A percentile compares a stretch with the other conserved stretches of the same genome.
phyloP scores from a whole-genome alignment of 2,329 filamentous ascomycete genomes.

The Arthrobotrys entomopaga region DNA sequence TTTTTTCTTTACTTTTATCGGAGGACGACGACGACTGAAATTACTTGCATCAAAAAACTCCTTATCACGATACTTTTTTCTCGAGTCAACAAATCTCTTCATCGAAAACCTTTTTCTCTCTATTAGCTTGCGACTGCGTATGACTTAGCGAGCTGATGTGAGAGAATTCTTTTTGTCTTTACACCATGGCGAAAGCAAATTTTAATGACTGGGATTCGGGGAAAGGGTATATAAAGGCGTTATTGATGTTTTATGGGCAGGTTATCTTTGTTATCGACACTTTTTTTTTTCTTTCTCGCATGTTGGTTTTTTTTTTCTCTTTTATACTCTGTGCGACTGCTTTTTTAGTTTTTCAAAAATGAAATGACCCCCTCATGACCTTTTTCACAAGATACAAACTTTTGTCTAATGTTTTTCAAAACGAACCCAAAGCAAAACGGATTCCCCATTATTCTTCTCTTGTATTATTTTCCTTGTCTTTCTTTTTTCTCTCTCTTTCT shows the following conservation, averaged over 20 bases:
- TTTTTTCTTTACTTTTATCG: neutral
- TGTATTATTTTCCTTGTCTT: neutral
- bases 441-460: constrained; percentile 59
- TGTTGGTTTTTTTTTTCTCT: constrained; percentile 45
- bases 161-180: constrained; percentile 49
- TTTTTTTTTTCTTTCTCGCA: constrained; percentile 31
- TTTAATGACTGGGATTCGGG: constrained; percentile 53
- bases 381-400: constrained; percentile 30
- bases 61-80: constrained; percentile 55
- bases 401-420: constrained; percentile 54
- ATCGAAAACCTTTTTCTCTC: constrained; percentile 55
- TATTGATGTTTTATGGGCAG: constrained; percentile 55
- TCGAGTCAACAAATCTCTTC: constrained; percentile 55
- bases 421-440: constrained; percentile 35
- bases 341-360: constrained; percentile 56
- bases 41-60: constrained; percentile 44
- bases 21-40: constrained; percentile 26
- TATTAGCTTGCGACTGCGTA: constrained; percentile 52
- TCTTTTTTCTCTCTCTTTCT: constrained; percentile 35
- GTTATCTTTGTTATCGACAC: constrained; percentile 47
- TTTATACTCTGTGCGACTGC: constrained; percentile 58
- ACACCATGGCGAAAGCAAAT: constrained; percentile 50
- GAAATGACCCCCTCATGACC: constrained; percentile 55
- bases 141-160: constrained; percentile 15
- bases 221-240: constrained; percentile 64